Base-by-base conservation (phyloP, 805 yeast genomes). In the Spencermartinsiella europaea region DNA sequence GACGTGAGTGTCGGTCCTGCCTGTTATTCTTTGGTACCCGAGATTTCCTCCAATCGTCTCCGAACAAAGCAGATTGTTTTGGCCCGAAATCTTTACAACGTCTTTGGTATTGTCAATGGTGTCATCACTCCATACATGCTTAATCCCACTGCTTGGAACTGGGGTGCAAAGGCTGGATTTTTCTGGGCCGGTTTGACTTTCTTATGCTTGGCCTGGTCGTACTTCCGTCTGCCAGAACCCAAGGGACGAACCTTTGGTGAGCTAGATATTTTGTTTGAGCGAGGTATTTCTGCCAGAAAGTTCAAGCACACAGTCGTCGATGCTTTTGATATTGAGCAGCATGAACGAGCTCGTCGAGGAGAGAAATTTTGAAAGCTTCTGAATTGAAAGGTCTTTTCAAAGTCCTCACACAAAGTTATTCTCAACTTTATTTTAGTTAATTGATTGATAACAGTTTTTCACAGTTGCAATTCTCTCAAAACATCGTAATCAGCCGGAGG, bases 181-280 rank as follows among this genome's bases (percentile, higher is more conserved):
- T 64, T 75, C 45, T 67, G 75, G 70, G 71, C 68, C 40, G 77
- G 69, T 0, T 51, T 56, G 5, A 57, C 63, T 21, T 34, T 64
- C 4, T 2, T 60, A 3, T 53, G 64, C 14, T n/a, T 72, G 3
- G 51, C 62, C 36, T 76, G 77, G 76, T 62, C 68, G 22, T 73
- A 65, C 60, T 72, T 76, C 60, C 72, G 74, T 38, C 65, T 79
- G 44, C 85, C 85, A 10, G 85, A 80, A 59, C 74, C 81, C 31
- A 69, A 70, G 53, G 74, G 72, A 38, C 69, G 80, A 60, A 76
- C 83, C 0, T 77, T 68, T 56, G 80, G 77, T 38, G 84, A 80
- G 56, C 66, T 80, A 56, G 83, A 79, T 61, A 63, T 65, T 43
- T 62, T 80, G 63, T 80, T 78, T 62, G 68, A 45, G 38, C 40